Percentiles rank a stretch among this genome's conserved stretches.
Conservation (phyloP, 2,329 filamentous ascomycete species). For the Escovopsis sp. region DNA sequence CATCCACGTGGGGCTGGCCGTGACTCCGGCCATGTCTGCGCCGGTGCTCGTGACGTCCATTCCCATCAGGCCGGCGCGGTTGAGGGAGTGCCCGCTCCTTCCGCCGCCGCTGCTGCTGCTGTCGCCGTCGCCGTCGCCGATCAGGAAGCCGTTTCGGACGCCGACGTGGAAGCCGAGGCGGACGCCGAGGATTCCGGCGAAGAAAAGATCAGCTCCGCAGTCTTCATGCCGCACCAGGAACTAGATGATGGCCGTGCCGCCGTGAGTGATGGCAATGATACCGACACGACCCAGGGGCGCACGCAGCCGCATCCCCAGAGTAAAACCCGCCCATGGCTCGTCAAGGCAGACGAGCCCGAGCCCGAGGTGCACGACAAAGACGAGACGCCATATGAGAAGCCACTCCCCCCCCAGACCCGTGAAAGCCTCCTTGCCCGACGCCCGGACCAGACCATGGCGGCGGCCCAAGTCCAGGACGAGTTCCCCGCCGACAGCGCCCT, state of each 20-base stretch:
- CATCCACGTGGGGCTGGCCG: background rate
- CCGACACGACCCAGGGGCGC: slow-evolving; percentile 32
- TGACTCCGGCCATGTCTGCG: slow-evolving; percentile 5
- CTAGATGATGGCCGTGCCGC: slow-evolving; percentile 21
- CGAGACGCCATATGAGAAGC: slow-evolving; percentile 4
- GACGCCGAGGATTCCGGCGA: slow-evolving; percentile 48
- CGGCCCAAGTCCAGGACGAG: slow-evolving; percentile 18
- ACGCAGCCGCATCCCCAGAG: slow-evolving; percentile 26
- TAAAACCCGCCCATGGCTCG: slow-evolving; percentile 36
- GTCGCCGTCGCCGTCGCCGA: background rate
- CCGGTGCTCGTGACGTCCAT: slow-evolving; percentile 30
- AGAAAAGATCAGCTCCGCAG: slow-evolving; percentile 75
- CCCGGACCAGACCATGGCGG: slow-evolving; percentile 17
- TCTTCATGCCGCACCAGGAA: slow-evolving; percentile 65
- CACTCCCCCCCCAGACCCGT: slow-evolving; percentile 10
- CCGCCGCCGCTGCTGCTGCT: no score
- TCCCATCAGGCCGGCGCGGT: slow-evolving; percentile 42
- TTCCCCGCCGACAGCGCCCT: slow-evolving; percentile 25
- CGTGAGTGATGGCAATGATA: slow-evolving; percentile 17
- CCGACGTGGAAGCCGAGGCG: slow-evolving; percentile 21
- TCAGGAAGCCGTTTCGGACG: slow-evolving; percentile 2
- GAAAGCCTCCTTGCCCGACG: slow-evolving; percentile 15
- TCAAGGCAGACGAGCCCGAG: slow-evolving; percentile 38
- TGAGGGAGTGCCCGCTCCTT: slow-evolving; percentile 48
- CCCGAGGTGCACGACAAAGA: slow-evolving; percentile 14